Base-by-base conservation (phyloP, 345 rosid species). In the Bretschneidera sinensis region DNA sequence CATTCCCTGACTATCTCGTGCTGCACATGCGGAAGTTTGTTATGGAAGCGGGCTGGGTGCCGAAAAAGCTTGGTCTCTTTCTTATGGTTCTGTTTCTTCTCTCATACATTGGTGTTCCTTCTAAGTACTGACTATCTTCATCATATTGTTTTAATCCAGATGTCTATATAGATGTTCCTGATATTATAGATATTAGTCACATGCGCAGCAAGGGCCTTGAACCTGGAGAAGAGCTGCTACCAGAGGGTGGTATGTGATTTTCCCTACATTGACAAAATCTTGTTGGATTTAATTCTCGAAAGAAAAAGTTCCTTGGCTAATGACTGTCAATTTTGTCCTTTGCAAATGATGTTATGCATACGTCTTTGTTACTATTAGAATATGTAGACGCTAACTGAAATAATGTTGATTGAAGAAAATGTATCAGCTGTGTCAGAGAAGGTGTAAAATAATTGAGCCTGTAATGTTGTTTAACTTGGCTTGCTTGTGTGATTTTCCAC, bases 41-140 rank as follows among this genome's bases (percentile, higher is more conserved):
- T 34, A 81, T 94, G 95, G 97, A 86, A 65, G 95, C 66, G 20
- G 99, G 99, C 68, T 94, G 97, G 99, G 99, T 94, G 70, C 99
- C 99, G 19, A 94, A 91, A 72, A 94, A 91, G 75, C 99, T 94
- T 57, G 97, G 99, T 94, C 79, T 58, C 52, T 39, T 73, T 62
- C 66, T 28, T 53, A 8, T 48, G 45, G 21, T 65, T 53, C 50
- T 16, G 33, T 60, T 67, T 51, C 15, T 52, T 25, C 58, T 47
- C 24, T 69, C 55, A 19, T 6, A 35, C 1, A 10, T 52, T 11
- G 13, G 22, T 53, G 3, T 22, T 51, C 21, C 52, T 14, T 21
- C n/a, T n/a, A n/a, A n/a, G 28, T 57, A 52, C 61, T 73, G 18
- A 57, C 55, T 43, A 47, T 17, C 17, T 54, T 61, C 45, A 17